Base-by-base conservation (phyloP, 2,329 filamentous ascomycete genomes). In the Sarocladium oryzae region DNA sequence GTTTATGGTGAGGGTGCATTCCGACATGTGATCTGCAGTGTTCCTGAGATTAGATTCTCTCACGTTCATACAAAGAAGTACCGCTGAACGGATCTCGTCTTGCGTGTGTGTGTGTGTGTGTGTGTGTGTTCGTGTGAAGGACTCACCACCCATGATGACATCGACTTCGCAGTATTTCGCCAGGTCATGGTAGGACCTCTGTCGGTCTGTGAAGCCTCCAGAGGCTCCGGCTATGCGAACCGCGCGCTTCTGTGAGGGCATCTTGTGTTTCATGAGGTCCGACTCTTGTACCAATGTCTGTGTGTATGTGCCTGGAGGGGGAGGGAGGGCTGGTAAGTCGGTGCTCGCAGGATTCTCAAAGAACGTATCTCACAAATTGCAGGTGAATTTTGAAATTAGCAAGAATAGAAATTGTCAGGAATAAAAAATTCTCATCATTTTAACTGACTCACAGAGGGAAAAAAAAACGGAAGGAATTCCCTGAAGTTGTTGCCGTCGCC, bases 201-300 rank as follows among this genome's bases (percentile, higher is more conserved):
- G 66, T 32, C 70, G 63, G 57, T 72, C 70, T 18, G 68, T 69
- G 61, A 72, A 72, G 26, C 69, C 69, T 24, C 70, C 69, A 15
- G 68, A 71, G 38, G 69, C 64, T 52, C 69, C 69, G 51, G 68
- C 69, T 54, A 73, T 68, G 54, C 67, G 67, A 54, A 72, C 66
- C 7, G 68, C 62, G 53, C 66, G 60, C 54, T 65, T 67, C 38
- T 53, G 46, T 8, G 59, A 56, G 21, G 58, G 55, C 60, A 61
- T 62, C 40, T 43, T 43, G 40, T 43, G 40, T 7, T 26, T 28
- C 13, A 43, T 48, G 26, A n/a, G 10, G 26, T 48, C n/a, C n/a
- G n/a, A n/a, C n/a, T n/a, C n/a, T n/a, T n/a, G n/a, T n/a, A n/a
- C n/a, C n/a, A n/a, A n/a, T n/a, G n/a, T n/a, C n/a, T n/a, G n/a